Evolutionary conservation across 2,329 filamentous ascomycete genomes (phyloP).

Genomic region (Fusarium chuoi): DNA sequence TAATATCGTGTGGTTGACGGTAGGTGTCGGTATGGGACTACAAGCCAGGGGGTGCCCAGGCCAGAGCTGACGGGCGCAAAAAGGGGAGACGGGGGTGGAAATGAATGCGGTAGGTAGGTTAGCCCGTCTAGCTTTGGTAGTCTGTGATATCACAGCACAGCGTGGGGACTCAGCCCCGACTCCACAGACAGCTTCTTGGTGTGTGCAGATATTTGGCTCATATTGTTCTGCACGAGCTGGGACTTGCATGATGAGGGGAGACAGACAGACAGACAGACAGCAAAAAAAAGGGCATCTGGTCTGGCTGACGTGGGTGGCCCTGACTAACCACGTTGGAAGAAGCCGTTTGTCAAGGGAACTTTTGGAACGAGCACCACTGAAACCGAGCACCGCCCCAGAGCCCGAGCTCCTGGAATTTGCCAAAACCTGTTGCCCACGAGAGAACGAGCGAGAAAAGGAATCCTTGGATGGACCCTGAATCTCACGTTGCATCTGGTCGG

Average conservation of each 20-base stretch:
- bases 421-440: too few species aligned
- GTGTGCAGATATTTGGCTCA: constrained; percentile 27
- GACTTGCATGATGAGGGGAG: background rate
- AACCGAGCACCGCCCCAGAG: background rate
- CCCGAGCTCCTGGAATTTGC: background rate
- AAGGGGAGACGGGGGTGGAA: constrained; percentile 4
- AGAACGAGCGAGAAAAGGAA: background rate
- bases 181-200: background rate
- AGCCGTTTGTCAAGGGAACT: constrained; percentile 22
- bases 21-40: constrained; percentile 26
- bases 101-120: constrained; percentile 8
- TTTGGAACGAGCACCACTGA: constrained; percentile 5
- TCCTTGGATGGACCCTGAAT: constrained; percentile 2
- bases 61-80: constrained; percentile 16
- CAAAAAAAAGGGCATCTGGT: constrained; percentile 4
- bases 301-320: constrained; percentile 15
- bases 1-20: constrained; percentile 32
- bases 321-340: constrained; percentile 25
- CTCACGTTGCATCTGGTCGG: background rate
- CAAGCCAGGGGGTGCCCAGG: constrained; percentile 4
- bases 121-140: background rate
- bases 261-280: too few species aligned
- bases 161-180: constrained; percentile 21
- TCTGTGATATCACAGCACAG: constrained; percentile 21
- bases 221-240: constrained; percentile 10